phyloP scores from a whole-genome alignment of 2,329 filamentous ascomycete species.

The Alternaria sp. region DNA sequence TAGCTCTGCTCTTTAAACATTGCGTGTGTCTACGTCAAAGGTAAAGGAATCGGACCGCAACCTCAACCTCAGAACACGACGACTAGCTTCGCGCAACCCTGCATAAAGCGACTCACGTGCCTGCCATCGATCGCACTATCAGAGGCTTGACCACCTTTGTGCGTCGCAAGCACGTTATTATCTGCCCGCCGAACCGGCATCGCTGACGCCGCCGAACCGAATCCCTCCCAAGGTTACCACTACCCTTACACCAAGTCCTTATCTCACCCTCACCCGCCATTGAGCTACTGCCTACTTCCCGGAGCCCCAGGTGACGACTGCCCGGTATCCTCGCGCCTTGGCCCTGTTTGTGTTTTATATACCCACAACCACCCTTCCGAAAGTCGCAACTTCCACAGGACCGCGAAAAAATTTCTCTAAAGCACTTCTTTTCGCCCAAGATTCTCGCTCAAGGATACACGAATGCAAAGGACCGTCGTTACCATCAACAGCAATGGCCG shows the following conservation, averaged over 20 bases:
- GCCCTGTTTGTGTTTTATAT: slow-evolving; percentile 33
- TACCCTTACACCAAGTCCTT: slow-evolving; percentile 27
- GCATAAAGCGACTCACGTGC: slow-evolving; percentile 39
- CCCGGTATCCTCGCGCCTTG: slow-evolving; percentile 23
- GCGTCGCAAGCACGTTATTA: slow-evolving; percentile 23
- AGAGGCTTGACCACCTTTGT: slow-evolving; percentile 10
- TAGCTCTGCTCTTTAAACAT: slow-evolving; percentile 7
- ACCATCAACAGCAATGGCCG: slow-evolving; percentile 96
- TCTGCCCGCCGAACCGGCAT: slow-evolving; percentile 34
- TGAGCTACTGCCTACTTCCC: slow-evolving; percentile 15
- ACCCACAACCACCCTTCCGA: slow-evolving; percentile 15
- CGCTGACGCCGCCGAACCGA: slow-evolving; percentile 17
- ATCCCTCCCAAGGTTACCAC: slow-evolving; percentile 14
- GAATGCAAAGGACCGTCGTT: slow-evolving; percentile 71
- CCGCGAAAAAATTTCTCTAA: background rate
- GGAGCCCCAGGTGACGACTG: slow-evolving; percentile 10
- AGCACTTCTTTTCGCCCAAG: background rate
- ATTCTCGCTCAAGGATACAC: slow-evolving; percentile 19
- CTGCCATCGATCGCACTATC: slow-evolving; percentile 20
- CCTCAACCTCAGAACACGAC: slow-evolving; percentile 6
- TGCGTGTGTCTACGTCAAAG: slow-evolving; percentile 13
- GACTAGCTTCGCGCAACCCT: slow-evolving; percentile 23
- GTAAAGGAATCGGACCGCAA: slow-evolving; percentile 9
- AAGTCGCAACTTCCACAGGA: slow-evolving; percentile 1
- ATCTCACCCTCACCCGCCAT: slow-evolving; percentile 25